Percentiles rank a stretch among this genome's conserved stretches.
Conservation (phyloP, 1,284 basidiomycete species). For the Chiua sp. region DNA sequence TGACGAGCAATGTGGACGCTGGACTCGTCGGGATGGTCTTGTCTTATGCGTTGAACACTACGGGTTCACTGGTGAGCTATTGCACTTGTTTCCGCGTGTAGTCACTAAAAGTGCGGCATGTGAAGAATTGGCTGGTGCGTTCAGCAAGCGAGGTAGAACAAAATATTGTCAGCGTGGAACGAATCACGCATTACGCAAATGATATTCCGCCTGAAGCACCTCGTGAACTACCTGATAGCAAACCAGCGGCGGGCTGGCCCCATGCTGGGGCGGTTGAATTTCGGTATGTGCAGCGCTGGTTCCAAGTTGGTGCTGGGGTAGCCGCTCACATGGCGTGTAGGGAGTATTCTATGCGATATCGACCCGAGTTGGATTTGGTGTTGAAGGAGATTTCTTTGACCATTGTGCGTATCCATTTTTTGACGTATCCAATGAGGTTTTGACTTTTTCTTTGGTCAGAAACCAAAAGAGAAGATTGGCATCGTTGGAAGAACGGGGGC, state of each 20-base stretch:
- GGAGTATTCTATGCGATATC: conserved; percentile 83
- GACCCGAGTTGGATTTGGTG: conserved; percentile 80
- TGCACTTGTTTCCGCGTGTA: neutral
- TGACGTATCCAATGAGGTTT: neutral
- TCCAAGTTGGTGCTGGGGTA: neutral
- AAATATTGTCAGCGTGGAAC: conserved; percentile 90
- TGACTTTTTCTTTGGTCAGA: conserved; percentile 40
- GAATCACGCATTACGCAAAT: conserved; percentile 72
- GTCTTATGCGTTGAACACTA: conserved; percentile 85
- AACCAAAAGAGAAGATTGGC: conserved; percentile 84
- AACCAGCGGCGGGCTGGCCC: conserved; percentile 77
- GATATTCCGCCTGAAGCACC: conserved; percentile 82
- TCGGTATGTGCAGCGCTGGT: conserved; percentile 45
- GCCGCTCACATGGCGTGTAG: conserved; percentile 39
- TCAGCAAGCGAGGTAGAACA: conserved; percentile 93
- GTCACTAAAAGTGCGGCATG: conserved; percentile 8
- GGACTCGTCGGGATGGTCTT: conserved; percentile 93
- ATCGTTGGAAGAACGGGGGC: conserved; percentile 91
- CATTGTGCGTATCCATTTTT: conserved; percentile 46
- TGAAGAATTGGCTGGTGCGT: conserved; percentile 88
- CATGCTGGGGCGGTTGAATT: conserved; percentile 79
- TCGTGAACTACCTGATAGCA: conserved; percentile 67
- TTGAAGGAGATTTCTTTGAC: conserved; percentile 76
- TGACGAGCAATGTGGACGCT: conserved; percentile 81
- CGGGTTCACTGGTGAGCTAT: conserved; percentile 67